Evolutionary conservation across 2,329 filamentous ascomycete species (phyloP).

Genomic region (Hypoxylon sp.): DNA sequence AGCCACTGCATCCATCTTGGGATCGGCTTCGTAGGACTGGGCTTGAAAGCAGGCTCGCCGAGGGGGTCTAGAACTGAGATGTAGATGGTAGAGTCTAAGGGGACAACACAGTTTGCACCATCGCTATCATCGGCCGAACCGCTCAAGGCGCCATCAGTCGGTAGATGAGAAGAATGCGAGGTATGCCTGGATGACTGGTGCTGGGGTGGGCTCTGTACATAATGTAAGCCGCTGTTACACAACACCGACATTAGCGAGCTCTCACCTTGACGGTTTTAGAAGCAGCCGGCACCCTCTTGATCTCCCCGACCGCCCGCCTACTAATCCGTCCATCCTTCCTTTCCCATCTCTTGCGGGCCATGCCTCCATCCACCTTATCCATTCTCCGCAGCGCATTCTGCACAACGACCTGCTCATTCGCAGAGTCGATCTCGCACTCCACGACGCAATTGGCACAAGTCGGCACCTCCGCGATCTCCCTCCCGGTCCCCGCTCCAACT

Average conservation of each 20-base stretch:
- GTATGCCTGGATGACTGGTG: conserved; percentile 17
- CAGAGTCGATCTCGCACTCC: conserved; percentile 58
- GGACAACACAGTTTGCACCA: conserved; percentile 45
- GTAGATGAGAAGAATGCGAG: conserved; percentile 16
- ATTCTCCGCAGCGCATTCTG: conserved; percentile 62
- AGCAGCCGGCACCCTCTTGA: conserved; percentile 40
- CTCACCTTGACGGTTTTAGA: conserved; percentile 33
- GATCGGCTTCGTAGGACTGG: conserved; percentile 66
- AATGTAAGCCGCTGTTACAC: conserved; percentile 10
- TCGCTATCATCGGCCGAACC: conserved; percentile 29
- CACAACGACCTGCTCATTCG: conserved; percentile 54
- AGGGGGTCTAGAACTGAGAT: conserved; percentile 66
- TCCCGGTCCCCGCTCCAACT: conserved; percentile 42
- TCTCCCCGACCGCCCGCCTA: conserved; percentile 28
- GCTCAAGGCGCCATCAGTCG: conserved; percentile 36
- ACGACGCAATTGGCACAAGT: conserved; percentile 65
- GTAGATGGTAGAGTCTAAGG: conserved; percentile 60
- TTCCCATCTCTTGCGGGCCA: conserved; percentile 63
- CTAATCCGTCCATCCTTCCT: conserved; percentile 47
- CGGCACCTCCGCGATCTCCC: conserved; percentile 64
- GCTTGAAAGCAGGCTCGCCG: conserved; percentile 62
- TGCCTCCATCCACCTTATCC: conserved; percentile 62
- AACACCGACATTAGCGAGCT: neutral
- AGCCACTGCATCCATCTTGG: conserved; percentile 63
- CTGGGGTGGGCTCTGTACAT: conserved; percentile 16